Conservation (phyloP, 2,329 filamentous ascomycete genomes). For the Pezicula carpinea region DNA sequence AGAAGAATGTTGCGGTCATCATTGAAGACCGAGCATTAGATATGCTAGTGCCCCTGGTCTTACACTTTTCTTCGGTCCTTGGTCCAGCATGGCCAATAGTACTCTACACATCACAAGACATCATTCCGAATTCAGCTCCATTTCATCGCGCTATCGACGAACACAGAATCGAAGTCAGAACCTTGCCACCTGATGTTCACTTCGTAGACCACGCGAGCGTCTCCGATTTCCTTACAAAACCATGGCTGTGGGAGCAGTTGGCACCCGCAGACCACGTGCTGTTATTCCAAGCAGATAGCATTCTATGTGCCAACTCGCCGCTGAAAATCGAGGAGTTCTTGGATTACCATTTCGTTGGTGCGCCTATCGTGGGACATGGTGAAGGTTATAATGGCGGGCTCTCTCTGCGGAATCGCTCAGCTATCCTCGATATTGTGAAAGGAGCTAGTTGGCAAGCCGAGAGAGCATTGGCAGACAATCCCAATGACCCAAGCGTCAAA, state of each 20-base stretch:
- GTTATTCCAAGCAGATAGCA: constrained; percentile 27
- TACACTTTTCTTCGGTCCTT: constrained; percentile 35
- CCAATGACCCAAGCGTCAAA: constrained; percentile 13
- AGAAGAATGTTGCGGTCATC: constrained; percentile 32
- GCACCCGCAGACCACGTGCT: constrained; percentile 26
- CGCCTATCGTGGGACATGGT: constrained; percentile 24
- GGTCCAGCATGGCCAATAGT: constrained; percentile 40
- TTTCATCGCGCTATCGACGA: constrained; percentile 30
- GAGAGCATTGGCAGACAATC: constrained; percentile 4
- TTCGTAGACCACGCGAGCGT: constrained; percentile 28
- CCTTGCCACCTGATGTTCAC: constrained; percentile 29
- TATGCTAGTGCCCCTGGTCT: constrained; percentile 31
- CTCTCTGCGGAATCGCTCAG: constrained; percentile 27
- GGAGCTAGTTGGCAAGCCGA: constrained; percentile 12
- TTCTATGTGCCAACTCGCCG: constrained; percentile 24
- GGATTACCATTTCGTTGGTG: constrained; percentile 30
- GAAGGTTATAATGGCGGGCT: constrained; percentile 29
- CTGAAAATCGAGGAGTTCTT: constrained; percentile 24
- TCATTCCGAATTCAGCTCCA: constrained; percentile 22
- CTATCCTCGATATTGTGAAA: constrained; percentile 24
- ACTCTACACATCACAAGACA: constrained; percentile 31
- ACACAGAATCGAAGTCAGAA: constrained; percentile 29
- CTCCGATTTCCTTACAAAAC: constrained; percentile 28
- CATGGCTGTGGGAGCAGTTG: constrained; percentile 29
- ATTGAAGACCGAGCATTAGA: constrained; percentile 31